Conservation (phyloP, 306 rosid genomes). For the Delonix regia region DNA sequence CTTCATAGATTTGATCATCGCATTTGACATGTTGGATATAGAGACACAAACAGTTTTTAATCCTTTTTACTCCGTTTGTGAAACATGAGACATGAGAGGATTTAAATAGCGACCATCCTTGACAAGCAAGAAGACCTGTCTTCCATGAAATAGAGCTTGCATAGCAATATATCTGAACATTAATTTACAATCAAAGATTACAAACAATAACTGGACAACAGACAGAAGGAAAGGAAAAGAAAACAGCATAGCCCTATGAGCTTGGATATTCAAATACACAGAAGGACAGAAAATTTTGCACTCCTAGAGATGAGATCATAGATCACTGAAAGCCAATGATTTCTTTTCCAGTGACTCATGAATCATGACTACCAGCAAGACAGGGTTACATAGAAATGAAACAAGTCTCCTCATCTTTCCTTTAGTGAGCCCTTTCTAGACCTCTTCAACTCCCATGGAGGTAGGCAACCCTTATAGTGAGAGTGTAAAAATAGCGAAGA, state of each 20-base stretch:
- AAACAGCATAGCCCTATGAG: conserved; percentile 13
- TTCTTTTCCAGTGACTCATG: conserved; percentile 10
- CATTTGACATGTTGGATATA: background rate
- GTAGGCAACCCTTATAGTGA: conserved; percentile 89
- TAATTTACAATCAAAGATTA: conserved; percentile 34
- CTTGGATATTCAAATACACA: conserved; percentile 35
- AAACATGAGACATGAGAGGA: background rate
- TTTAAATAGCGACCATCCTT: background rate
- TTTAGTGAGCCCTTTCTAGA: conserved; percentile 65
- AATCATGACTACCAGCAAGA: conserved; percentile 25
- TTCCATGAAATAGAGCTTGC: conserved; percentile 27
- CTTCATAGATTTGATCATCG: background rate
- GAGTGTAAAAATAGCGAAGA: conserved; percentile 86
- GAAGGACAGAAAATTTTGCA: conserved; percentile 19
- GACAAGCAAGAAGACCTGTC: background rate
- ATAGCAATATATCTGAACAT: conserved; percentile 27
- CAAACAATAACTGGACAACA: conserved; percentile 28
- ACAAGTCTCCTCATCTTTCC: conserved; percentile 43
- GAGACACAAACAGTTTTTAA: background rate
- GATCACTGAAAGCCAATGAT: conserved; percentile 20
- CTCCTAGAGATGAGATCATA: background rate
- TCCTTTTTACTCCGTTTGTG: background rate
- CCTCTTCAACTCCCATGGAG: conserved; percentile 79
- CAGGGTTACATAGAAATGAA: conserved; percentile 24
- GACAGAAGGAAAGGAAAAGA: background rate